Evolutionary conservation across 1,284 basidiomycete species (phyloP).

Genomic region (Dichomitus squalens): DNA sequence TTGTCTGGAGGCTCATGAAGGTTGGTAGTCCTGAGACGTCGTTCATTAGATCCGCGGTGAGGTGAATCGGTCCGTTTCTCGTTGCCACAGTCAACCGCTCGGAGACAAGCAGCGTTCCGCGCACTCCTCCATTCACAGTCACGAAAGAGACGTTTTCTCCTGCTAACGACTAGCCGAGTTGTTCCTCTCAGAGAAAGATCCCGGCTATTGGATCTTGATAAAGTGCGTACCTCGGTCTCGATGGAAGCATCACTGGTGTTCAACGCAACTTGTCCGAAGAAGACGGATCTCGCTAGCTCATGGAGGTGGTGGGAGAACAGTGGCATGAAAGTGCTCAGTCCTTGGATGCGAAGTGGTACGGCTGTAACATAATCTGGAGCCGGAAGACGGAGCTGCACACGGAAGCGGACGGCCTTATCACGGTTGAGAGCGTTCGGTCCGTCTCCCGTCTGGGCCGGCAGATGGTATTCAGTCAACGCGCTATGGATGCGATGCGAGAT

Average conservation of each 20-base stretch:
- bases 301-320: slow-evolving; percentile 26
- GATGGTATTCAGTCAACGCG: too few species aligned
- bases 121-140: background rate
- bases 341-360: slow-evolving; percentile 13
- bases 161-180: background rate
- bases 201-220: too few species aligned
- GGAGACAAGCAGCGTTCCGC: background rate
- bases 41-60: background rate
- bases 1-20: slow-evolving; percentile 35
- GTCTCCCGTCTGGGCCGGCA: background rate
- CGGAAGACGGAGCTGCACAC: slow-evolving; percentile 28
- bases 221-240: slow-evolving; percentile 17
- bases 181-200: background rate
- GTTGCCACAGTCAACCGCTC: background rate
- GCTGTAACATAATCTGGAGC: background rate
- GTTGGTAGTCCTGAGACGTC: background rate
- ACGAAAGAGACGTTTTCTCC: background rate
- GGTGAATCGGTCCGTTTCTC: slow-evolving; percentile 1
- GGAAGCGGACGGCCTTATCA: slow-evolving; percentile 9
- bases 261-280: slow-evolving; percentile 23
- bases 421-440: background rate
- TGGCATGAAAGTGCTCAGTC: slow-evolving; percentile 27
- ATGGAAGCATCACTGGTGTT: slow-evolving; percentile 23
- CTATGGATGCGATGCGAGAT: too few species aligned
- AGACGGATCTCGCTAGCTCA: slow-evolving; percentile 17